Evolutionary conservation across 768 basidiomycete species (phyloP), one percentile per base, ranked within the genome.

Genomic region (Hygrophorus russula): DNA sequence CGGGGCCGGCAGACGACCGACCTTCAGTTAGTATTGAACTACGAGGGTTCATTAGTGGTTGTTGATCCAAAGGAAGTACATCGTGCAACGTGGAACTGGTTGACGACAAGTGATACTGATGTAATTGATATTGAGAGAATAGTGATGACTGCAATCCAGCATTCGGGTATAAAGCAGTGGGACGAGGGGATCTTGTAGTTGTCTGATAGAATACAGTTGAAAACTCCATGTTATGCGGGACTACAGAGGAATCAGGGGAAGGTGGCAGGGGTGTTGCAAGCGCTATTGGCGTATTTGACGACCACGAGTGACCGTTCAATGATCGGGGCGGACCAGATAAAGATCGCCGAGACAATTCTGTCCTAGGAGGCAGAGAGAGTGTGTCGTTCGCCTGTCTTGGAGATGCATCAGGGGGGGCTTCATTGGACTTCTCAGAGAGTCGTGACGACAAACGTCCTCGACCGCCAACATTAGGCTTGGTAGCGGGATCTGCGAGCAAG

Each of bases 141-240:
- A 67, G 61, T 42, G 69, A 61, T 36, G 65, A 59, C 51, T 63
- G 66, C 5, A 64, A 59, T 61, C 63, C 65, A 44, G 64, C 52
- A 46, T 51, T 57, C 40, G 71, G 70, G 66, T 74, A 71, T 71
- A 70, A 48, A 34, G 63, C 53, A 49, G 63, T 63, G 29, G 70
- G 63, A 49, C 67, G 66, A 39, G 72, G 69, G 1, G 71, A 69
- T 49, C 69, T 61, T 43, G 71, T 66, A 45, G 70, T 66, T 20
- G 78, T 80, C 64, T 82, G 74, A 57, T 80, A 82, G 64, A 67
- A 81, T 72, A 82, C 76, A 73, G 74, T 78, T 50, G 71, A 64
- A 52, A 70, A 53, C 56, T 72, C 71, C 46, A 64, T 52, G 55
- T 55, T 61, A 49, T 56, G 58, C 44, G 59, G 54, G 28, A 60